phyloP scores from a whole-genome alignment of 306 rosid species.

The Urtica urens region DNA sequence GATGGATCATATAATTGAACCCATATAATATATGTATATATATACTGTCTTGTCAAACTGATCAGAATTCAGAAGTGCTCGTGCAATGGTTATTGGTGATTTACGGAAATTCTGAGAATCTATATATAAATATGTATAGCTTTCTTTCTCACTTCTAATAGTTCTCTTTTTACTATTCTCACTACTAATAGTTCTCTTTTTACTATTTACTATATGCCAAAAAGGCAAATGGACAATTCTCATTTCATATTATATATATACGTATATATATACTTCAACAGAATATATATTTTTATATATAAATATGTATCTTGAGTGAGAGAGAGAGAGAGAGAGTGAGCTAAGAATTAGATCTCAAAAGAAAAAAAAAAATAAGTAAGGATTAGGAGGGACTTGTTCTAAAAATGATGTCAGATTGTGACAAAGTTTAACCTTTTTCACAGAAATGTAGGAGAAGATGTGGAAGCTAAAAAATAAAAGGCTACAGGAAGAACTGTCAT shows the following conservation, averaged over 20 bases:
- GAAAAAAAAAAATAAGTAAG: slow-evolving; percentile 17
- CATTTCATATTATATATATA: background rate
- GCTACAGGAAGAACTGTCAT: slow-evolving; percentile 65
- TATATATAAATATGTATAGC: background rate
- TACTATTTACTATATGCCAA: no score
- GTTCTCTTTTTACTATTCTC: no score
- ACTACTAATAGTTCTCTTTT: no score
- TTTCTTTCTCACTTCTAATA: no score
- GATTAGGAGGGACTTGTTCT: slow-evolving; percentile 38
- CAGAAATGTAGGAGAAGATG: slow-evolving; percentile 91
- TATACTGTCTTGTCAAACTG: no score
- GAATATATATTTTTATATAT: background rate
- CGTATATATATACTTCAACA: no score
- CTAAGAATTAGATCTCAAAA: slow-evolving; percentile 8
- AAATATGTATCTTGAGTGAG: background rate
- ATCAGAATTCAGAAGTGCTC: no score
- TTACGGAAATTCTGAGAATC: background rate
- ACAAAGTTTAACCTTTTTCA: slow-evolving; percentile 85
- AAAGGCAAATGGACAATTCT: no score
- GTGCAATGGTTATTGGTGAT: background rate
- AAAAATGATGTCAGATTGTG: slow-evolving; percentile 57
- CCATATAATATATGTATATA: background rate
- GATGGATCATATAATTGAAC: background rate
- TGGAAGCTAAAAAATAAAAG: slow-evolving; percentile 50
- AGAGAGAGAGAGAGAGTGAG: slow-evolving; percentile 31